phyloP scores from a whole-genome alignment of 2,329 filamentous ascomycete genomes.

The Alternaria consortialis region DNA sequence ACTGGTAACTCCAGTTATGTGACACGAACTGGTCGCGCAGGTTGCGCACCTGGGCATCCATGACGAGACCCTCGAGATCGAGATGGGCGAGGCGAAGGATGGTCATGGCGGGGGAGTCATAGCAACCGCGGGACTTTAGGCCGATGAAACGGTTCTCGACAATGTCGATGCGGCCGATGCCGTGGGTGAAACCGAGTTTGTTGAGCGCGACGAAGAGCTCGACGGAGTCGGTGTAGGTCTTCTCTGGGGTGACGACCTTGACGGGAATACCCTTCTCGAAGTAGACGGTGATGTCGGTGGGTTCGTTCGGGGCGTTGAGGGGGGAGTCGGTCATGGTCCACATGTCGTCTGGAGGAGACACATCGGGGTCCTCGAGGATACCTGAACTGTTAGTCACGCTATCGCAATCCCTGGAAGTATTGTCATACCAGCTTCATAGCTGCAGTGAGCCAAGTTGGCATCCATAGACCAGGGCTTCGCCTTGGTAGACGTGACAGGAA shows the following conservation, averaged over 20 bases:
- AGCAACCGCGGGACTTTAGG: slow-evolving; percentile 81
- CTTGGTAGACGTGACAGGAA: slow-evolving; percentile 77
- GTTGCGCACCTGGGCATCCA: slow-evolving; percentile 73
- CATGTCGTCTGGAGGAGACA: slow-evolving; percentile 77
- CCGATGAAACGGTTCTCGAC: slow-evolving; percentile 84
- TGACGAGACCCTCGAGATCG: slow-evolving; percentile 71
- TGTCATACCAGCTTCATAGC: slow-evolving; percentile 74
- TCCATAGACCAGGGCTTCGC: slow-evolving; percentile 65
- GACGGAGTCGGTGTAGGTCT: slow-evolving; percentile 72
- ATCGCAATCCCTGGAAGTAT: accelerated
- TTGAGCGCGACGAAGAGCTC: slow-evolving; percentile 78
- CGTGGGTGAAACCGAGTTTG: slow-evolving; percentile 74
- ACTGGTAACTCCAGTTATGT: slow-evolving; percentile 53
- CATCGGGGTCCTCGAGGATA: slow-evolving; percentile 71
- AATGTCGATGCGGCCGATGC: slow-evolving; percentile 83
- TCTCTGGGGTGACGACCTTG: slow-evolving; percentile 67
- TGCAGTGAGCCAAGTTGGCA: slow-evolving; percentile 78
- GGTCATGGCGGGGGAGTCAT: slow-evolving; percentile 65
- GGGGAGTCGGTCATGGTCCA: slow-evolving; percentile 80
- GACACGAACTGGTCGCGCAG: slow-evolving; percentile 77
- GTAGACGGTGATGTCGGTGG: slow-evolving; percentile 74
- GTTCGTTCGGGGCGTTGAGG: slow-evolving; percentile 72
- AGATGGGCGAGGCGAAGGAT: slow-evolving; percentile 65
- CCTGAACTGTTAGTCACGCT: slow-evolving; percentile 25
- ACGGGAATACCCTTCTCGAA: slow-evolving; percentile 80